These are phyloP conservation scores for Boletus sp. DNA, from an alignment of 768 basidiomycete genomes.

Conservation along the genomic window DNA sequence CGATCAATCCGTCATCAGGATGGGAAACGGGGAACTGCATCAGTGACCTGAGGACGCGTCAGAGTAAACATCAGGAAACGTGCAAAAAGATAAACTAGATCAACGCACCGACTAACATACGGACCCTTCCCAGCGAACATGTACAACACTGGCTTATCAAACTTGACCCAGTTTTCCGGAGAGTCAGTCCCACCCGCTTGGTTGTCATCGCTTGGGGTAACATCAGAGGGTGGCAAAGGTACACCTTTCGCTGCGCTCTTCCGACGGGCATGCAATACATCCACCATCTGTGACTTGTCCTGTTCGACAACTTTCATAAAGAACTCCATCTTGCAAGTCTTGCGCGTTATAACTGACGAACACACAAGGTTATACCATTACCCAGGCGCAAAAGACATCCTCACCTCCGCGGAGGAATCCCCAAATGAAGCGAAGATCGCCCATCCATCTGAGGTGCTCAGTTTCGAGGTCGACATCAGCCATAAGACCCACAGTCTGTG, in stretches of 20 bases:
- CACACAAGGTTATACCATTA: background rate
- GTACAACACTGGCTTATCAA: slow-evolving; percentile 66
- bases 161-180: slow-evolving; percentile 63
- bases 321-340: slow-evolving; percentile 65
- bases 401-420: slow-evolving; percentile 70
- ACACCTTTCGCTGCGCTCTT: slow-evolving; percentile 14
- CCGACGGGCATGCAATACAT: slow-evolving; percentile 42
- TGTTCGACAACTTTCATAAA: slow-evolving; percentile 64
- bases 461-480: slow-evolving; percentile 84
- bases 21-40: slow-evolving; percentile 84
- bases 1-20: slow-evolving; percentile 76
- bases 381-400: slow-evolving; percentile 10
- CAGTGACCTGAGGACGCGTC: slow-evolving; percentile 47
- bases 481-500: slow-evolving; percentile 79
- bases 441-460: slow-evolving; percentile 84
- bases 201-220: slow-evolving; percentile 7
- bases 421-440: slow-evolving; percentile 70
- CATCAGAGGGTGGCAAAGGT: slow-evolving; percentile 12
- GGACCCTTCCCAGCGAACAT: slow-evolving; percentile 79
- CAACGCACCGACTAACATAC: slow-evolving; percentile 57
- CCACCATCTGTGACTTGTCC: slow-evolving; percentile 72
- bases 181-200: slow-evolving; percentile 28
- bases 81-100: background rate
- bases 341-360: slow-evolving; percentile 52
- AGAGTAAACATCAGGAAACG: background rate